A percentile compares a stretch with the other conserved stretches of the same genome.
Evolutionary conservation across 345 rosid genomes (phyloP).

Genomic region (Gossypium longicalyx): DNA sequence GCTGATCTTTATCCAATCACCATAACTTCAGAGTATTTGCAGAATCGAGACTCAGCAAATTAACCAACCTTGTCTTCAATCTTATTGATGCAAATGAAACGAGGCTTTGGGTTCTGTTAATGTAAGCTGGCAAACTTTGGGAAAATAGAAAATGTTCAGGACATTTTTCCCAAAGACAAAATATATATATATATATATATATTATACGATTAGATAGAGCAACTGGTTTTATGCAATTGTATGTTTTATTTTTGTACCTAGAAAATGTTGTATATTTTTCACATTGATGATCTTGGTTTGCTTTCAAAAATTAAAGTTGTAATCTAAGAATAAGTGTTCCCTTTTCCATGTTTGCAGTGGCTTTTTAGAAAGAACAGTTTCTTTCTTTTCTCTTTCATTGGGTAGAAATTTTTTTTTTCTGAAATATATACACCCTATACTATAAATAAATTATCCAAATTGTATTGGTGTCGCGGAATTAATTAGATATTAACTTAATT

Average conservation of each 20-base stretch:
- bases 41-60: neutral
- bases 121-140: neutral
- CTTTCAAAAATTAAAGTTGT: neutral
- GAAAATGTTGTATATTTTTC: neutral
- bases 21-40: conserved; percentile 18
- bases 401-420: too few relatives aligned
- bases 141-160: neutral
- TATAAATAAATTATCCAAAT: too few relatives aligned
- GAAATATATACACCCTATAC: too few relatives aligned
- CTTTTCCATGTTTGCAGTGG: too few relatives aligned
- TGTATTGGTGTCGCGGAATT: too few relatives aligned
- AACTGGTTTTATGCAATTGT: neutral
- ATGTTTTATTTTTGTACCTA: neutral
- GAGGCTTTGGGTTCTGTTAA: neutral
- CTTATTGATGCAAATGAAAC: neutral
- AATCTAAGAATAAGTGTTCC: neutral
- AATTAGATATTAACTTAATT: too few relatives aligned
- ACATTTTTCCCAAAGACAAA: neutral
- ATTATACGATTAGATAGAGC: neutral
- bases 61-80: neutral
- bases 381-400: too few relatives aligned
- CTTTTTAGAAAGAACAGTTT: too few relatives aligned
- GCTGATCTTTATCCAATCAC: conserved; percentile 33
- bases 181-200: neutral
- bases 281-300: neutral